Evolutionary conservation across 208 protist genomes (phyloP).

Genomic region (Crithidia expoeki): DNA sequence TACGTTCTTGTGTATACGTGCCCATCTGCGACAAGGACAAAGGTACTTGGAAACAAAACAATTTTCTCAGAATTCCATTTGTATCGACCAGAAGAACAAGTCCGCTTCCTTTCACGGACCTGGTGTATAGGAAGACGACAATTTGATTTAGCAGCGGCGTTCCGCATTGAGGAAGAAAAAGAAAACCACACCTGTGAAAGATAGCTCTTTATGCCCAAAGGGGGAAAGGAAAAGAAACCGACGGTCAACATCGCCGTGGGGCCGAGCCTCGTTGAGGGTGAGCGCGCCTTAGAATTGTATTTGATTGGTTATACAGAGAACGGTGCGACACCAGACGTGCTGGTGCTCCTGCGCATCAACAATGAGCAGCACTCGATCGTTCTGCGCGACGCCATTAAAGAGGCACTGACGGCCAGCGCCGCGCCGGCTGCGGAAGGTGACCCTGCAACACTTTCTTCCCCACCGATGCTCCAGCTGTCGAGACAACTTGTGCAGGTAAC

Average conservation of each 20-base stretch:
- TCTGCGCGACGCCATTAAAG: slow-evolving; percentile 23
- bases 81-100: too few relatives aligned
- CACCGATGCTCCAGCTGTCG: slow-evolving; percentile 22
- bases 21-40: too few relatives aligned
- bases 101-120: too few relatives aligned
- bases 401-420: slow-evolving; percentile 20
- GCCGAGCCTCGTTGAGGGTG: slow-evolving; percentile 21
- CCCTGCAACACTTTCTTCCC: slow-evolving; percentile 8
- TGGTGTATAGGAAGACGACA: too few relatives aligned
- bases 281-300: slow-evolving; percentile 31
- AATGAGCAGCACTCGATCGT: slow-evolving; percentile 18
- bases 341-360: slow-evolving; percentile 32
- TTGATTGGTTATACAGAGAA: slow-evolving; percentile 1
- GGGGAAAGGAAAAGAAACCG: slow-evolving; percentile 31
- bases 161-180: background rate
- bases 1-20: too few relatives aligned
- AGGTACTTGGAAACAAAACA: too few relatives aligned
- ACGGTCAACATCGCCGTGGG: background rate
- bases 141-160: background rate
- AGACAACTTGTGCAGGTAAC: slow-evolving; percentile 14
- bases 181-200: background rate
- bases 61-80: too few relatives aligned
- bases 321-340: slow-evolving; percentile 8
- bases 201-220: slow-evolving; percentile 17
- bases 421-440: background rate